Evolutionary conservation across 768 basidiomycete species (phyloP).

Genomic region (Amanita polypyramis): DNA sequence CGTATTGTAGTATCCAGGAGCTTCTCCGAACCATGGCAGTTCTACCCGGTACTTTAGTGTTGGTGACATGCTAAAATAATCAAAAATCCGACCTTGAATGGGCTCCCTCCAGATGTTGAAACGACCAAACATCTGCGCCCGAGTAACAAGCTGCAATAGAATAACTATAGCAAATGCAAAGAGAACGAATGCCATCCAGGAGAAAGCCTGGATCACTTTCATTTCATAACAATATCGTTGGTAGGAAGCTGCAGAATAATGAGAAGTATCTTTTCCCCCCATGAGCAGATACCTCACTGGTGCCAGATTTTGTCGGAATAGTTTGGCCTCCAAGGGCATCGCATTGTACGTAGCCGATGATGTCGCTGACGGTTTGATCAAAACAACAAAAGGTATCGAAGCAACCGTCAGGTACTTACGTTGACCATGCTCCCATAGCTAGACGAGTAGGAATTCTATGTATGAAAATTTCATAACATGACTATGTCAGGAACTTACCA

Average conservation of each 20-base stretch:
- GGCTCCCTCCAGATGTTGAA: slow-evolving; percentile 49
- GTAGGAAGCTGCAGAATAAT: slow-evolving; percentile 33
- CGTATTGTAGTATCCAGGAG: slow-evolving; percentile 50
- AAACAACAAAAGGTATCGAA: neutral
- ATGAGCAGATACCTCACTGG: slow-evolving; percentile 29
- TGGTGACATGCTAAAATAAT: neutral
- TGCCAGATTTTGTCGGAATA: slow-evolving; percentile 40
- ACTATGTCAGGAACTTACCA: slow-evolving; percentile 31
- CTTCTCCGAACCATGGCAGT: slow-evolving; percentile 70
- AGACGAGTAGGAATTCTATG: slow-evolving; percentile 1
- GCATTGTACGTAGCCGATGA: slow-evolving; percentile 58
- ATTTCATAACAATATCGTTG: slow-evolving; percentile 64
- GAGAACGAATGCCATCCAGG: slow-evolving; percentile 58
- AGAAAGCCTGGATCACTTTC: slow-evolving; percentile 71
- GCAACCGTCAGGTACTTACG: slow-evolving; percentile 28
- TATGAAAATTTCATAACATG: slow-evolving; percentile 1
- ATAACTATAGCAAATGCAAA: slow-evolving; percentile 40
- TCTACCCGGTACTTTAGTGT: slow-evolving; percentile 23
- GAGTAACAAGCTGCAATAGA: slow-evolving; percentile 44
- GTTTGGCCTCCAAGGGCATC: slow-evolving; percentile 32
- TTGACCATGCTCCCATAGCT: slow-evolving; percentile 73
- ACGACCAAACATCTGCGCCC: slow-evolving; percentile 44
- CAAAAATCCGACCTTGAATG: slow-evolving; percentile 28
- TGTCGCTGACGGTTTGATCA: slow-evolving; percentile 35
- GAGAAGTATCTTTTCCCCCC: slow-evolving; percentile 4